Percentiles rank a stretch among this genome's conserved stretches.
Evolutionary conservation across 441 rosid species (phyloP).

Genomic region (Corymbia citriodora): DNA sequence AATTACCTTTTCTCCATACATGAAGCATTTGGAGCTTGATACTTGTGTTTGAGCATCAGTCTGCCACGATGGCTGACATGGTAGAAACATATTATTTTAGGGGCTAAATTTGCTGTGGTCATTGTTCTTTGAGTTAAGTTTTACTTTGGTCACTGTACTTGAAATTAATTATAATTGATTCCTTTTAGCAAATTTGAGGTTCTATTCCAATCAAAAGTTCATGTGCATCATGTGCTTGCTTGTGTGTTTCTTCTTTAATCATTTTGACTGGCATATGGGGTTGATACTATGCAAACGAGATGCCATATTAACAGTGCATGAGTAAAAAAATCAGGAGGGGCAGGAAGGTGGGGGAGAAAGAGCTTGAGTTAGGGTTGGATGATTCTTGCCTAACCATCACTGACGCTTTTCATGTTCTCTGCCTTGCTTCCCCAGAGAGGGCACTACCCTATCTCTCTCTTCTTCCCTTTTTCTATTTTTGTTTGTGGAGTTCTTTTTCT

Average conservation of each 20-base stretch:
- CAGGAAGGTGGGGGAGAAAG: too few relatives aligned
- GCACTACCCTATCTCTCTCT: neutral
- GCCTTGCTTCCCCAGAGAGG: neutral
- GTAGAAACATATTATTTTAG: neutral
- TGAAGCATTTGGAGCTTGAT: neutral
- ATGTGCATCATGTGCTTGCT: neutral
- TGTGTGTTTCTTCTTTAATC: neutral
- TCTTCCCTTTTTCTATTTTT: neutral
- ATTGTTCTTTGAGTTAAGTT: neutral
- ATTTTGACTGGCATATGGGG: neutral
- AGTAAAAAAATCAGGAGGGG: neutral
- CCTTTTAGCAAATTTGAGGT: neutral
- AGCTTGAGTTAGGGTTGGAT: neutral
- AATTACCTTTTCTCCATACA: neutral
- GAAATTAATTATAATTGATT: neutral
- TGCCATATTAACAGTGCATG: neutral
- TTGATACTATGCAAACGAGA: neutral
- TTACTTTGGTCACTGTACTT: neutral
- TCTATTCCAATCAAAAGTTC: neutral
- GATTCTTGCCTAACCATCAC: neutral
- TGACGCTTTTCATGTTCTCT: neutral
- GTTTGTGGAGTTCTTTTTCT: neutral
- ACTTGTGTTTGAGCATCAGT: neutral
- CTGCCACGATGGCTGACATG: neutral
- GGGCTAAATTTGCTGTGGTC: neutral